Percentiles rank a stretch among this genome's conserved stretches.
These are phyloP conservation scores for Leccinum griseonigrum DNA, from an alignment of 1,284 basidiomycete species.

Conservation along the genomic window DNA sequence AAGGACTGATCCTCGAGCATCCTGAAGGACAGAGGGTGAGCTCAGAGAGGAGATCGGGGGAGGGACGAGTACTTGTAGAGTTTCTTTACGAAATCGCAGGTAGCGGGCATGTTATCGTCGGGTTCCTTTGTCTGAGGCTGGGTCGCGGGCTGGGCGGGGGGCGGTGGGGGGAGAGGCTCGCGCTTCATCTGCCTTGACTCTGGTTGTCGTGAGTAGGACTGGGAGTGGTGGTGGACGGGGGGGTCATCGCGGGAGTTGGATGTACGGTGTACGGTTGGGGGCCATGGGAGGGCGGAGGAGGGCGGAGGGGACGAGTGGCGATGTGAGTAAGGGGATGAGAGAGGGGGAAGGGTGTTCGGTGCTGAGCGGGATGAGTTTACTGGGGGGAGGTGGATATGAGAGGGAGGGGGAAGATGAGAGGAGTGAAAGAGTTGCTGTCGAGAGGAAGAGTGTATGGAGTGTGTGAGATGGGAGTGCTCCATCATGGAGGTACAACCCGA, in stretches of 20 bases:
- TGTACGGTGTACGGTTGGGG: slow-evolving; percentile 29
- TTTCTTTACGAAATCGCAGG: slow-evolving; percentile 92
- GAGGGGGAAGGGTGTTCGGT: slow-evolving; percentile 38
- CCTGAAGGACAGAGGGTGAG: slow-evolving; percentile 38
- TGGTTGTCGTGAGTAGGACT: slow-evolving; percentile 14
- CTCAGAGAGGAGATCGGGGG: not conserved
- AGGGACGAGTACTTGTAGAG: slow-evolving; percentile 69
- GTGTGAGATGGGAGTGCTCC: not conserved
- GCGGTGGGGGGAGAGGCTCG: slow-evolving; percentile 25
- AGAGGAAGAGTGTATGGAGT: slow-evolving; percentile 14
- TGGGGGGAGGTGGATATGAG: slow-evolving; percentile 42
- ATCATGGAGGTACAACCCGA: not conserved
- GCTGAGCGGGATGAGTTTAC: slow-evolving; percentile 26
- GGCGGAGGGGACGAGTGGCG: slow-evolving; percentile 29
- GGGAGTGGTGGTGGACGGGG: slow-evolving; percentile 25
- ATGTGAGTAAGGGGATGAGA: slow-evolving; percentile 29
- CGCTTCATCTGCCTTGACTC: slow-evolving; percentile 31
- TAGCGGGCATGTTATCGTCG: slow-evolving; percentile 69
- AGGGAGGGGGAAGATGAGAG: slow-evolving; percentile 44
- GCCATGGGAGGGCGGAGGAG: slow-evolving; percentile 23
- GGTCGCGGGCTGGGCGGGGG: slow-evolving; percentile 14
- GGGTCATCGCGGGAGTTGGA: slow-evolving; percentile 40
- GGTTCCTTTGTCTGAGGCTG: slow-evolving; percentile 22
- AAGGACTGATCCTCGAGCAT: slow-evolving; percentile 86
- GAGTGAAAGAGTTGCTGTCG: slow-evolving; percentile 36